Base-by-base conservation (phyloP, 805 yeast genomes). In the Kazachstania psychrophila region DNA sequence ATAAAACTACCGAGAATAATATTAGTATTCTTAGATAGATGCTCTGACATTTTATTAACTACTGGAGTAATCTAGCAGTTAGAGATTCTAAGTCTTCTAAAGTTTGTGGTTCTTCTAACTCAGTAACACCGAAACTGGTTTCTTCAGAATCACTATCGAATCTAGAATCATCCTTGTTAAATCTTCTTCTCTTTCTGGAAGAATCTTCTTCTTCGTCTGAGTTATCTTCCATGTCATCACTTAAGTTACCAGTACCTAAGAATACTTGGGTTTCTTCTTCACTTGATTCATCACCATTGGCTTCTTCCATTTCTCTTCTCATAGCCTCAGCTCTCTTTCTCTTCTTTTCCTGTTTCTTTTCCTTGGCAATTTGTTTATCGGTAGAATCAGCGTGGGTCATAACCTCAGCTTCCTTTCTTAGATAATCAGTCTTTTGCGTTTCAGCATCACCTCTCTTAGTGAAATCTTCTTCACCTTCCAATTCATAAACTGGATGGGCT, bases 81-180 rank as follows among this genome's bases (percentile, higher is more conserved):
- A 85, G 72, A 34, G 94, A 87, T 67, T 92, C 98, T 60, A 92
- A 71, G 54, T 92, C 98, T 59, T 86, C 96, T 57, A 92, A 67
- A 13, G 95, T 82, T 51, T 85, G 82, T 12, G 96, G 96, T 50
- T 78, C 84, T 48, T 84, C 94, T 31, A 84, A 68, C 62, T 88
- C 95, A 42, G 83, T 65, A 32, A 81, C 32, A 28, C 27, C 34
- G n/a, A 15, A 23, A 9, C 23, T 63, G 28, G 54, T 59, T 15
- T 56, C 54, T 13, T 58, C 58, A 15, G 52, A 61, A 0, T 56
- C 64, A 14, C 48, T 60, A 14, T 50, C 53, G 6, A 51, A 53
- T 6, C 45, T 54, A 10, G 42, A 24, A 5, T 23, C 25, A 15
- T 28, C 37, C 19, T 25, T n/a, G 12, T 23, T 28, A 28, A 22